Conservation (phyloP, 2,329 filamentous ascomycete genomes). For the Didymosphaeria variabile region DNA sequence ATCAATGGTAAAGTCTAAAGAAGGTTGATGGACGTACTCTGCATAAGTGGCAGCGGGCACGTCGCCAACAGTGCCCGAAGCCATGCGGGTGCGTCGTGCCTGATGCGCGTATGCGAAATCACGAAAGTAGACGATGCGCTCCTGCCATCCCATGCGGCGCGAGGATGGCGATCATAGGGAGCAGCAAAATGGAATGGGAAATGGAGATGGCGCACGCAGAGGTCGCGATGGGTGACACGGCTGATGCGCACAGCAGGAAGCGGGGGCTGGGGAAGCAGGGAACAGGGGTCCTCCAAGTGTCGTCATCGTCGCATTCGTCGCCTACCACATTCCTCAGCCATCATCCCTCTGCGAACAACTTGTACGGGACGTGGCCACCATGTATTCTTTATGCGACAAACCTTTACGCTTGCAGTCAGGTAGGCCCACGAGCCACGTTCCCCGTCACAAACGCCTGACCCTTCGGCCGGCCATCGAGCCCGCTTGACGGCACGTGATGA, state of each 20-base stretch:
- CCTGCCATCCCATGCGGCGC: slow-evolving; percentile 50
- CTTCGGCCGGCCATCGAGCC: too few species aligned
- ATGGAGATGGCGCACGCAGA: not conserved
- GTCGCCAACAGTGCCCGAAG: slow-evolving; percentile 56
- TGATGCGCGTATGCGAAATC: slow-evolving; percentile 54
- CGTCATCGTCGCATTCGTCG: not conserved
- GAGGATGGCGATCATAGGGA: slow-evolving; percentile 35
- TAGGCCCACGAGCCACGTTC: too few species aligned
- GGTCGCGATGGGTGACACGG: slow-evolving; percentile 4
- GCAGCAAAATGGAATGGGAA: not conserved
- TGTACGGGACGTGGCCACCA: too few species aligned
- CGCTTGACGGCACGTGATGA: too few species aligned
- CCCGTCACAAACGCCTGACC: too few species aligned
- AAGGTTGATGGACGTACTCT: slow-evolving; percentile 57
- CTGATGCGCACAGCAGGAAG: not conserved
- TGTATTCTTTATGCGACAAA: not conserved
- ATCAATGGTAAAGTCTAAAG: slow-evolving; percentile 20
- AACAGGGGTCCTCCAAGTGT: slow-evolving; percentile 6
- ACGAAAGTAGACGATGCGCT: slow-evolving; percentile 47
- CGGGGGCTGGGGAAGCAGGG: not conserved
- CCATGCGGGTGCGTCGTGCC: slow-evolving; percentile 55
- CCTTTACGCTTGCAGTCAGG: not conserved
- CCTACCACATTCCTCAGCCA: not conserved
- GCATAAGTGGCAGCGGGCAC: slow-evolving; percentile 60
- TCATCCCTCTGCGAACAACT: not conserved